Evolutionary conservation across 2,329 filamentous ascomycete species (phyloP).

Genomic region (Hypoxylon sp.): DNA sequence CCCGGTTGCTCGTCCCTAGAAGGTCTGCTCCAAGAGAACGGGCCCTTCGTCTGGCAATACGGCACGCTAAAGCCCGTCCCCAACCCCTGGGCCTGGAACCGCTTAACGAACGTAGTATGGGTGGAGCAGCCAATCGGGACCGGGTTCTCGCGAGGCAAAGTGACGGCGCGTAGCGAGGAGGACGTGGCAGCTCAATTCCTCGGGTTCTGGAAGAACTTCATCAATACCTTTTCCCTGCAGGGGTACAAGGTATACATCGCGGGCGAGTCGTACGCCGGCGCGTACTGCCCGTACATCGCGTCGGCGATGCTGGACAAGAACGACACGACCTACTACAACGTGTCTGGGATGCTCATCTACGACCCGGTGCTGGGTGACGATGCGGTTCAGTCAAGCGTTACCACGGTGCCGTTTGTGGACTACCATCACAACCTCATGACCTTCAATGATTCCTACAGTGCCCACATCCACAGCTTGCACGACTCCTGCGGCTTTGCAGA

Average conservation of each 20-base stretch:
- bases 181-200: constrained; percentile 80
- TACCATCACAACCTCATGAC: constrained; percentile 69
- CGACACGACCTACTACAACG: constrained; percentile 65
- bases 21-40: constrained; percentile 82
- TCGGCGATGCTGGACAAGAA: constrained; percentile 65
- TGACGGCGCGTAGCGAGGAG: constrained; percentile 75
- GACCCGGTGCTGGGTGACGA: constrained; percentile 74
- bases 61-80: constrained; percentile 76
- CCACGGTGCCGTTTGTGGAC: constrained; percentile 69
- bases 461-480: constrained; percentile 66
- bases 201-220: constrained; percentile 77
- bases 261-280: constrained; percentile 68
- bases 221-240: constrained; percentile 67
- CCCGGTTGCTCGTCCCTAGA: constrained; percentile 74
- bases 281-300: constrained; percentile 71
- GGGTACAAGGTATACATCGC: constrained; percentile 69
- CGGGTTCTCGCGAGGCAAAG: constrained; percentile 76
- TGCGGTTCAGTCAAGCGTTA: constrained; percentile 57
- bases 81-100: constrained; percentile 82
- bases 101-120: constrained; percentile 83
- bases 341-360: constrained; percentile 72
- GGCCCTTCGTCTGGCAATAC: constrained; percentile 78
- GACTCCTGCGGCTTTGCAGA: constrained; percentile 71
- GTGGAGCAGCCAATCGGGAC: constrained; percentile 78
- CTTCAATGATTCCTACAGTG: constrained; percentile 69